phyloP scores from a whole-genome alignment of 1,284 basidiomycete species.

The Apiotrichum laibachii region DNA sequence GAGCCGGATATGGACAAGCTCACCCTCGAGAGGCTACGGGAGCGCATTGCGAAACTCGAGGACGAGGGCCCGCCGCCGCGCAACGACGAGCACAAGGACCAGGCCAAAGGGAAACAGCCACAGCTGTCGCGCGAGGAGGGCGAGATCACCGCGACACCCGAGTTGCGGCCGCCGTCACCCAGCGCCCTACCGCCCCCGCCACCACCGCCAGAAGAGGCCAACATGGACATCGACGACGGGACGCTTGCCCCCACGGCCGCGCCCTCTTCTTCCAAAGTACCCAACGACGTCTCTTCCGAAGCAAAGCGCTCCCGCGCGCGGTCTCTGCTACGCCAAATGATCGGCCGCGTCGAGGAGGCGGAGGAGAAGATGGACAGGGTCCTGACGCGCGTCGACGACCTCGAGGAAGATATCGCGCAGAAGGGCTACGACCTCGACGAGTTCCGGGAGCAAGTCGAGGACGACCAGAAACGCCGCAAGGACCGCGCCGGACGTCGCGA shows the following conservation, averaged over 20 bases:
- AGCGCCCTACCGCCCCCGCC: not conserved
- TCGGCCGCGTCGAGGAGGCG: not conserved
- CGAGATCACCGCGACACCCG: too few species aligned
- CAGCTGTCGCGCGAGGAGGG: not conserved
- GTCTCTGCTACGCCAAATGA: not conserved
- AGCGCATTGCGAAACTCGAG: not conserved
- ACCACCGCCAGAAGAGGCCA: constrained; percentile 2
- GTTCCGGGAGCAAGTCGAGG: not conserved
- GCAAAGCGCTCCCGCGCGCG: not conserved
- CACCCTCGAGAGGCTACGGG: constrained; percentile 3
- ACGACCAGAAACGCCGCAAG: not conserved
- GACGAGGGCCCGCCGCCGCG: not conserved
- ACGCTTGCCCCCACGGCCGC: too few species aligned
- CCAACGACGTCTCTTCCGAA: not conserved
- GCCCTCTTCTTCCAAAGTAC: not conserved
- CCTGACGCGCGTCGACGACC: not conserved
- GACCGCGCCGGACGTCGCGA: not conserved
- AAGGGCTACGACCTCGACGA: not conserved
- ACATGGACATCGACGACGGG: constrained; percentile 7
- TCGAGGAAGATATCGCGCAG: not conserved
- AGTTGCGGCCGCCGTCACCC: not conserved
- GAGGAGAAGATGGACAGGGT: constrained; percentile 1
- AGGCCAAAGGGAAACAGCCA: too few species aligned
- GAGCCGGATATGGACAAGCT: not conserved
- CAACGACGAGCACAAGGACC: too few species aligned